Conservation (phyloP, 2,329 filamentous ascomycete species). For the Ilyonectria mors-panacis region DNA sequence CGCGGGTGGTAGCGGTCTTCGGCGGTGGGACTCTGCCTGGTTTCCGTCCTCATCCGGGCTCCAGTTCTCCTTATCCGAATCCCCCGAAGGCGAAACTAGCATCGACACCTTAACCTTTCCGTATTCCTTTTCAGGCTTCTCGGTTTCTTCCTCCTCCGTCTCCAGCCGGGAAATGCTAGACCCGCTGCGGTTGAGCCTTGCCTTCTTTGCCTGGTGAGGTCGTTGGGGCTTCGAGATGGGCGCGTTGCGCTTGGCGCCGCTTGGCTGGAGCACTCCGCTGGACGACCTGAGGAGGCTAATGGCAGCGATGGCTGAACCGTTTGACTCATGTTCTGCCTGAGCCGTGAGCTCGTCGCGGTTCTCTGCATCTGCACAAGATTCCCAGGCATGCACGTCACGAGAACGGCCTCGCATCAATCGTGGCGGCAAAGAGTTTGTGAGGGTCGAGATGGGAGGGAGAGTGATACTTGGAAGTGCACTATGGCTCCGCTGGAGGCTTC, state of each 20-base stretch:
- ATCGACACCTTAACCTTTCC: conserved; percentile 58
- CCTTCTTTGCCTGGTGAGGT: conserved; percentile 68
- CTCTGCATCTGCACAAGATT: conserved; percentile 89
- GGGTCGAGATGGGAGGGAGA: conserved; percentile 68
- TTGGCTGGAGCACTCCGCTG: conserved; percentile 67
- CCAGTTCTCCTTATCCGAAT: conserved; percentile 98
- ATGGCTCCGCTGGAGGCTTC: conserved; percentile 77
- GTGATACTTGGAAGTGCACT: conserved; percentile 75
- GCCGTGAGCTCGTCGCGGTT: conserved; percentile 82
- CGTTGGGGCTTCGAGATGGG: conserved; percentile 51
- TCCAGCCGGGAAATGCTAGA: conserved; percentile 77
- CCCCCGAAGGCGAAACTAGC: conserved; percentile 60
- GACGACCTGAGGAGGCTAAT: conserved; percentile 86
- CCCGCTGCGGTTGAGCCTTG: conserved; percentile 71
- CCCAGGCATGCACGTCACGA: conserved; percentile 90
- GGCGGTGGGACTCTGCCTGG: conserved; percentile 48
- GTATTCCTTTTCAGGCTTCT: conserved; percentile 45
- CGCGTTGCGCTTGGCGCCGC: conserved; percentile 77
- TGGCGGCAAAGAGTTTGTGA: conserved; percentile 68
- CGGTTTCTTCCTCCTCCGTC: conserved; percentile 50
- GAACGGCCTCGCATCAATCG: conserved; percentile 79
- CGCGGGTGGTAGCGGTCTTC: conserved; percentile 56
- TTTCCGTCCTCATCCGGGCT: conserved; percentile 67
- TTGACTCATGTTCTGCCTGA: conserved; percentile 86
- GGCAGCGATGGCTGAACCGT: conserved; percentile 83